Conservation (phyloP, 371 early-diverging fungal species). For the Coemansia sp. region DNA sequence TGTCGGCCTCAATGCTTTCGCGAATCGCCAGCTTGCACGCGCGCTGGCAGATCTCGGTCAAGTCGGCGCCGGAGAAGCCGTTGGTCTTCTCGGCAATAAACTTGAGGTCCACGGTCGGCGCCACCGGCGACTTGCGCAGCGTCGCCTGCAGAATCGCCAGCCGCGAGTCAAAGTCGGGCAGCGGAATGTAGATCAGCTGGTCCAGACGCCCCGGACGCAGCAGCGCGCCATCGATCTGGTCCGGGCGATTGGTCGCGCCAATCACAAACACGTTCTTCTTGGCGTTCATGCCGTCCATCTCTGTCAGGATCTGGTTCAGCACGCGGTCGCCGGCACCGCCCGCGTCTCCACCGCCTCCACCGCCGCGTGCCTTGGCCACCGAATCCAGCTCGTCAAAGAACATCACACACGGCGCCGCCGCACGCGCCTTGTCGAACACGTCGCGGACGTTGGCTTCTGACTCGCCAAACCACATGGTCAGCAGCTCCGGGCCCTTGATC, state of each 20-base stretch:
- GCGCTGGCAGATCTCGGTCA: conserved; percentile 99
- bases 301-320: conserved; percentile 99
- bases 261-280: conserved; percentile 99
- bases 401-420: conserved; percentile 99
- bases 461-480: conserved; percentile 99
- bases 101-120: conserved; percentile 80
- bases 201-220: conserved; percentile 99
- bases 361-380: conserved; percentile 97
- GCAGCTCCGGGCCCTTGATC: conserved; percentile 99
- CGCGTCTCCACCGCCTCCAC: conserved; percentile 80
- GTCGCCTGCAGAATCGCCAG: conserved; percentile 86
- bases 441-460: conserved; percentile 99
- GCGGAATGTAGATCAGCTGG: conserved; percentile 98
- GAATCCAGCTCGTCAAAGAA: conserved; percentile 99
- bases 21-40: conserved; percentile 99
- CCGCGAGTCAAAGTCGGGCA: conserved; percentile 96
- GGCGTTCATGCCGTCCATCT: conserved; percentile 99
- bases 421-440: conserved; percentile 99
- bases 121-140: conserved; percentile 96
- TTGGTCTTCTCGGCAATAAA: conserved; percentile 90
- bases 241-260: conserved; percentile 99
- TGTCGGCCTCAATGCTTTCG: conserved; percentile 95
- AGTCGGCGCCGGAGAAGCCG: conserved; percentile 99
- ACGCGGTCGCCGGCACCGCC: conserved; percentile 99
- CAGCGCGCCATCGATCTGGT: conserved; percentile 94